Conservation (phyloP, 2,329 filamentous ascomycete genomes). For the Pezicula carpinea region DNA sequence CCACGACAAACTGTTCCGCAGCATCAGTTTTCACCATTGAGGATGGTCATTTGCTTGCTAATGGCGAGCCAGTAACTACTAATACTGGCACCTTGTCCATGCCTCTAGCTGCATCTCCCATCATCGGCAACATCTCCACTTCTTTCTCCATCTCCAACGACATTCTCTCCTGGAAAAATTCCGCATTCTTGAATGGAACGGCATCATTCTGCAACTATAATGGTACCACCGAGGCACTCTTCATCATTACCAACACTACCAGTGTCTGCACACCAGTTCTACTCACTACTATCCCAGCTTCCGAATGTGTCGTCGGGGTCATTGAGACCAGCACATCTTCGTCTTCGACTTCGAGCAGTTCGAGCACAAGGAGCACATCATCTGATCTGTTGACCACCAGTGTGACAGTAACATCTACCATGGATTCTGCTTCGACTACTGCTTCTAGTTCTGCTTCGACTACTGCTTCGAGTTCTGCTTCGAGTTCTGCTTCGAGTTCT, state of each 20-base stretch:
- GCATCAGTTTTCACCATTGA: conserved; percentile 1
- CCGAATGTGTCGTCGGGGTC: background rate
- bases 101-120: background rate
- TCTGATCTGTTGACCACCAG: background rate
- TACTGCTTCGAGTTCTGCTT: background rate
- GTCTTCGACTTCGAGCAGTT: background rate
- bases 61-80: background rate
- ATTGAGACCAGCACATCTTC: background rate
- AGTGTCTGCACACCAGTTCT: background rate
- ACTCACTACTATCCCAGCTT: background rate
- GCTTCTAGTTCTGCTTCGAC: background rate
- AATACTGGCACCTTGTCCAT: background rate
- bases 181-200: background rate
- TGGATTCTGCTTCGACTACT: background rate
- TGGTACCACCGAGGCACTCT: background rate
- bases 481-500: background rate
- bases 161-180: background rate
- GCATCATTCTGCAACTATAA: background rate
- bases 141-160: background rate
- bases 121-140: background rate
- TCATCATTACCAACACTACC: background rate
- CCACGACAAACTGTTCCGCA: background rate
- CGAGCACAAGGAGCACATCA: background rate
- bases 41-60: background rate
- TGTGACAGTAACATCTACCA: background rate